Base-by-base conservation (phyloP, 1,139 yeast species). In the Taphrina pruni region DNA sequence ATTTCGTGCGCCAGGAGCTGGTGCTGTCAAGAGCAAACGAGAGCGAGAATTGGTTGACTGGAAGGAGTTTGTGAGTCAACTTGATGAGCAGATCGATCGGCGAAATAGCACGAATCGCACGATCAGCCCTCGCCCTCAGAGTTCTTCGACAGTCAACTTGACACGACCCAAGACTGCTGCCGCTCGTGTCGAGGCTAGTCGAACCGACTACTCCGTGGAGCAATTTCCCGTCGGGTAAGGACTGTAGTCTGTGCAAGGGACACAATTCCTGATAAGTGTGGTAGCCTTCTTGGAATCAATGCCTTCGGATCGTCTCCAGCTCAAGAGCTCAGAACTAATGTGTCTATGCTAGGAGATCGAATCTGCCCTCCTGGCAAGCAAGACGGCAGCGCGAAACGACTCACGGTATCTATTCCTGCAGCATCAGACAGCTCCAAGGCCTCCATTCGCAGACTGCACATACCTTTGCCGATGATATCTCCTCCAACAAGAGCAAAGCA, bases 51-150 rank as follows among this genome's bases (percentile, higher is more conserved):
- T 54, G 41, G 43, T 54, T 7, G 43, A 54, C 43, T 54, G 58
- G 58, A 35, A 26, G 7, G 58, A 54, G 17, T 54, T 54, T 36
- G n/a, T 54, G 36, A 32, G 35, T 26, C 55, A 50, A n/a, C 55
- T 50, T 12, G 55, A 50, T 11, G 48, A 45, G 20, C n/a, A 45
- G 20, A 5, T 45, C 20, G 48, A n/a, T 12, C 48, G 20, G 48
- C 48, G 48, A 2, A 45, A 45, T 20, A 12, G n/a, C 48, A 45
- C 48, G 20, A n/a, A 45, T 17, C n/a, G 48, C 20, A 17, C 48
- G 48, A 45, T 45, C 48, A 45, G 48, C 20, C 20, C 48, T 12
- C 12, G 48, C 8, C 48, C 43, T 11, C 14, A 14, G 43, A 39
- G 43, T 39, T 6, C 43, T 11, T 9, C 43, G 14, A 1, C 43